Evolutionary conservation across 1,284 basidiomycete genomes (phyloP), one percentile per base, ranked within the genome.

Genomic region (Pisolithus thermaeus): DNA sequence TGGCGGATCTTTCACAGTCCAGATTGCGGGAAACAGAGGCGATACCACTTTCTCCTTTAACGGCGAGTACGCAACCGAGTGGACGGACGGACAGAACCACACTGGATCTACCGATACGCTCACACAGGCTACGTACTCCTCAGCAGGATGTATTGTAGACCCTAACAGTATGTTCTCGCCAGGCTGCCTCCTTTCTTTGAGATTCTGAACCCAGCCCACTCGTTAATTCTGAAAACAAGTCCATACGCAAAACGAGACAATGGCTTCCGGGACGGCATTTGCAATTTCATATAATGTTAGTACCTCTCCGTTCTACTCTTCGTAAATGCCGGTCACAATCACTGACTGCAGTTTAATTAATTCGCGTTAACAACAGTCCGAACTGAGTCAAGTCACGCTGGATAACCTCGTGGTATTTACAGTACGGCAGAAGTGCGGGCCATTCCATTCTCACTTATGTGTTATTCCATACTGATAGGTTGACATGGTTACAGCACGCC

Each of bases 201-300:
- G 7, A 20, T 18, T 14, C 12, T 3, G 11, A 25, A 27, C 11
- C 11, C 39, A 44, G 12, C 30, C 23, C 14, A 3, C 20, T 28
- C 11, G 16, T 16, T 36, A 75, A 72, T 75, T 56, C 16, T 25
- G 5, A 12, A 20, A 25, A 14, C 8, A 42, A 43, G 41, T 43
- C n/a, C 74, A 75, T 55, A 63, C 73, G 1, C 71, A 74, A 55
- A 74, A 75, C 50, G 56, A 71, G 47, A 60, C 66, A 12, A 70
- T 63, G 61, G 73, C 73, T 36, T 72, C 74, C 42, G 74, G 74
- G 3, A 73, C 73, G 39, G 73, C 70, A 4, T 75, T 76, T 48
- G 73, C 73, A 7, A 76, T 76, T 50, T 69, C 74, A 16, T 76
- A 76, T 55, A 56, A 65, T 30, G 72, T 72, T 41, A 4, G 20